Conservation (phyloP, 306 rosid species). For the Vicia faba region DNA sequence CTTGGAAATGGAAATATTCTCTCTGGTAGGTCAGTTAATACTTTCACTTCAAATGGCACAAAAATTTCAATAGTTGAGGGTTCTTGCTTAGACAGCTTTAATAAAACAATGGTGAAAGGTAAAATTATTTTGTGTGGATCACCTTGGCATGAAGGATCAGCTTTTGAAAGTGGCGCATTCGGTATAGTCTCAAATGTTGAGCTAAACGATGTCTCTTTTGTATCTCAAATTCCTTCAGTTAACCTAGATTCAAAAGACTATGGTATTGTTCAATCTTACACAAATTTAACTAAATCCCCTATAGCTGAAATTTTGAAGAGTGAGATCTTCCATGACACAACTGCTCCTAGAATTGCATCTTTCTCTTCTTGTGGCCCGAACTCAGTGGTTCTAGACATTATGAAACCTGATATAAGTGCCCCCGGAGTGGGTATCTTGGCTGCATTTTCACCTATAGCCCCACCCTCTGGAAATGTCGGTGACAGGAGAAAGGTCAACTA, state of each 20-base stretch:
- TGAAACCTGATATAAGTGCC: neutral
- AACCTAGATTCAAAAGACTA: neutral
- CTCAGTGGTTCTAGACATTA: neutral
- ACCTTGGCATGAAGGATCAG: accelerated
- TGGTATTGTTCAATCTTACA: neutral
- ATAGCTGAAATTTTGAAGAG: neutral
- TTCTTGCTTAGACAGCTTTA: neutral
- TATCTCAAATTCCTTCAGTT: neutral
- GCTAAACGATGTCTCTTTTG: neutral
- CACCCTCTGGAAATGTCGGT: neutral
- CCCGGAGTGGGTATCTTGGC: slow-evolving; percentile 23
- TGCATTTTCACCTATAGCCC: neutral
- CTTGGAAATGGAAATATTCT: neutral
- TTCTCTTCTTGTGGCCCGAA: slow-evolving; percentile 19
- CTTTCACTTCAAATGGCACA: neutral
- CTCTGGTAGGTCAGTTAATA: neutral
- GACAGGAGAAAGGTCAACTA: neutral
- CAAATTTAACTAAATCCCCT: neutral
- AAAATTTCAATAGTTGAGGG: neutral
- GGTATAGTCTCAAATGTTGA: neutral
- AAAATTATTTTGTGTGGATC: neutral
- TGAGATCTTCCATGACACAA: neutral
- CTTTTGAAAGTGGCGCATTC: neutral
- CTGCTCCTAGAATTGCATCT: neutral
- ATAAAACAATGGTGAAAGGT: neutral